These are phyloP conservation scores for Solanum hybrid DNA, from an alignment of 305 asterid species.

Conservation along the genomic window DNA sequence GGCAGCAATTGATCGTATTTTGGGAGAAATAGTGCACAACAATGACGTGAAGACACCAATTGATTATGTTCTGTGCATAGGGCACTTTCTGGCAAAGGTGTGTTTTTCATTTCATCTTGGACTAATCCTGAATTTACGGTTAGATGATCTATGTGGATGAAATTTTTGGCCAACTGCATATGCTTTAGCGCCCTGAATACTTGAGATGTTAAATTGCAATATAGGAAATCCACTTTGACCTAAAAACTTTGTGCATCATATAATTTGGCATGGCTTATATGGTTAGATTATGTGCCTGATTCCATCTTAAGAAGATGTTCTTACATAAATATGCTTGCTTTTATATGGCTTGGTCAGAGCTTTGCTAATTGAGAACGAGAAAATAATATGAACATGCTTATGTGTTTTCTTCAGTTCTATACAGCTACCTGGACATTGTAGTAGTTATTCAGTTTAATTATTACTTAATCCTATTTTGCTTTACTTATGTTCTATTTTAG, in stretches of 20 bases:
- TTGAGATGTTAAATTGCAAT: neutral
- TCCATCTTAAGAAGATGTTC: neutral
- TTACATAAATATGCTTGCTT: neutral
- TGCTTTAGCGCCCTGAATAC: neutral
- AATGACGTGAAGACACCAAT: conserved; percentile 57
- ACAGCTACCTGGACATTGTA: neutral
- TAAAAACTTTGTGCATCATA: neutral
- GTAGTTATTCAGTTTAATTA: neutral
- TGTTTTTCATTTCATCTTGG: neutral
- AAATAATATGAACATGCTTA: neutral
- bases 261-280: neutral
- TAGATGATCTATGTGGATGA: neutral
- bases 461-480: neutral
- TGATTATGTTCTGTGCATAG: conserved; percentile 68
- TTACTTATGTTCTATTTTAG: neutral
- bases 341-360: neutral
- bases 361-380: neutral
- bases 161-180: neutral
- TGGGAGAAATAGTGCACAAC: conserved; percentile 79
- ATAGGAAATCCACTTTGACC: neutral
- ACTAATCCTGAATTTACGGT: neutral
- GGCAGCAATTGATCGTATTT: conserved; percentile 83
- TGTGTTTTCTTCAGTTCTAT: neutral
- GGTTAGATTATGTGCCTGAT: neutral
- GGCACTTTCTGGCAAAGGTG: conserved; percentile 90